phyloP scores from a whole-genome alignment of 768 basidiomycete genomes.

The Tephrocybe sp. region DNA sequence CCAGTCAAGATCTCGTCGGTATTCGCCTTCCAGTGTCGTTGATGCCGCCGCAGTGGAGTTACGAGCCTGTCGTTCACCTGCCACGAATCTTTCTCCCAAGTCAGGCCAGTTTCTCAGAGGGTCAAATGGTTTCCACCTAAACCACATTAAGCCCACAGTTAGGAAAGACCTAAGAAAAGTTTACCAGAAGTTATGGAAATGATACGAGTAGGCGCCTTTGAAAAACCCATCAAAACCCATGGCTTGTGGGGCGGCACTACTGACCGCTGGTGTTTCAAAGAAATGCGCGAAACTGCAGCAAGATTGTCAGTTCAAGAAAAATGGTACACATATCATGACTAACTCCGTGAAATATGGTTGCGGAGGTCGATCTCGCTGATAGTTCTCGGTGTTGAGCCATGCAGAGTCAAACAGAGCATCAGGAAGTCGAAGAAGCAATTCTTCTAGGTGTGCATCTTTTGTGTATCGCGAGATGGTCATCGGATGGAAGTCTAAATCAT shows the following conservation, averaged over 20 bases:
- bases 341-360: constrained; percentile 92
- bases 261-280: constrained; percentile 74
- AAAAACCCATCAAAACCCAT: constrained; percentile 96
- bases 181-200: constrained; percentile 93
- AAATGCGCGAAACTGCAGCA: constrained; percentile 76
- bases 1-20: constrained; percentile 87
- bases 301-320: constrained; percentile 3
- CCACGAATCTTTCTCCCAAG: constrained; percentile 74
- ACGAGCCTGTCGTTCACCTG: constrained; percentile 71
- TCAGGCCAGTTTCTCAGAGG: constrained; percentile 93
- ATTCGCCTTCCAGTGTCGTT: constrained; percentile 49
- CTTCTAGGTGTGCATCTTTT: constrained; percentile 84
- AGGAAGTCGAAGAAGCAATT: constrained; percentile 81
- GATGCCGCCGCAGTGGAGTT: constrained; percentile 31
- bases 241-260: constrained; percentile 80
- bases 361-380: constrained; percentile 88
- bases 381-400: constrained; percentile 92
- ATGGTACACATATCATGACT: constrained; percentile 16
- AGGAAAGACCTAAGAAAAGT: constrained; percentile 16
- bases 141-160: background rate
- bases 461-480: constrained; percentile 92
- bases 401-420: constrained; percentile 97
- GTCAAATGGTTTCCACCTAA: constrained; percentile 96
- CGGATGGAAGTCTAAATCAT: constrained; percentile 94
- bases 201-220: constrained; percentile 92